phyloP scores from a whole-genome alignment of 441 rosid species.

The Monsonia emarginata region DNA sequence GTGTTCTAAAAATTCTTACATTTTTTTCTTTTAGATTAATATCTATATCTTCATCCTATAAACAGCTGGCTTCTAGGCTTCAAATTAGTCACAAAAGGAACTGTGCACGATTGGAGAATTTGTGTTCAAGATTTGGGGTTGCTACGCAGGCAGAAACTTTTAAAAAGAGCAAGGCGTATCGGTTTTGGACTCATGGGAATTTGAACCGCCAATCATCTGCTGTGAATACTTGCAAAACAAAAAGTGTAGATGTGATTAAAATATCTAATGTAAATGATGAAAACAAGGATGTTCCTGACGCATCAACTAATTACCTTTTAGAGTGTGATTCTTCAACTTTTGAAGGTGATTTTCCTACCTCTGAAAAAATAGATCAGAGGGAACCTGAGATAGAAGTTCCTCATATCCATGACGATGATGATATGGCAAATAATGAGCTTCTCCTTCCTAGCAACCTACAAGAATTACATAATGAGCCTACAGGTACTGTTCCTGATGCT shows the following conservation, averaged over 20 bases:
- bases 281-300: conserved; percentile 28
- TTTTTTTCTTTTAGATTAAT: background rate
- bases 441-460: conserved; percentile 27
- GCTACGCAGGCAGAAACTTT: conserved; percentile 58
- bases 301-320: conserved; percentile 24
- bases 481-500: conserved; percentile 25
- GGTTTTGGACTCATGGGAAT: conserved; percentile 66
- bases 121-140: conserved; percentile 69
- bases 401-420: conserved; percentile 28
- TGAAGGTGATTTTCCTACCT: conserved; percentile 31
- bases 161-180: conserved; percentile 53
- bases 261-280: conserved; percentile 22
- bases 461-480: conserved; percentile 30
- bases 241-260: conserved; percentile 24
- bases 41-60: conserved; percentile 17
- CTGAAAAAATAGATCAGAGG: conserved; percentile 24
- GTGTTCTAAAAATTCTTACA: background rate
- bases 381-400: conserved; percentile 35
- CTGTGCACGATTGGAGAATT: conserved; percentile 54
- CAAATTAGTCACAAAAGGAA: conserved; percentile 74
- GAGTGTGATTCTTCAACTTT: conserved; percentile 32
- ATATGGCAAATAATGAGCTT: conserved; percentile 25
- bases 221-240: conserved; percentile 32
- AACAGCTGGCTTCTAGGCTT: conserved; percentile 72
- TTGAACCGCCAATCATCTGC: conserved; percentile 34